Evolutionary conservation across 1,139 yeast species (phyloP), one percentile per base, ranked within the genome.

Genomic region (Zhuliangozyma parablackwelliae): DNA sequence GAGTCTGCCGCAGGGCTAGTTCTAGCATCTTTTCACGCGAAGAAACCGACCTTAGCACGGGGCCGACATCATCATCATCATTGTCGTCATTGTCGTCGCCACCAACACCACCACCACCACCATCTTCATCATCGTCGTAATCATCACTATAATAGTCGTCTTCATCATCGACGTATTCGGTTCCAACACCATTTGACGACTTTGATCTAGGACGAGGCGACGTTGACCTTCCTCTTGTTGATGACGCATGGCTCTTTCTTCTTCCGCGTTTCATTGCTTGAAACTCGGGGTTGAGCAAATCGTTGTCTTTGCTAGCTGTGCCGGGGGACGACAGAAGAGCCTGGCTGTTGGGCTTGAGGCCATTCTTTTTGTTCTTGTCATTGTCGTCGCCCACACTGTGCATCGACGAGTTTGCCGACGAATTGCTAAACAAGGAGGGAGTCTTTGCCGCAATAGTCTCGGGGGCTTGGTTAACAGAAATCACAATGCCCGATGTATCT

Each of bases 21-120:
- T 80, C 85, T 31, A 81, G 55, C 70, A 81, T 72, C 50, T 80
- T 78, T 35, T 78, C 85, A 37, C 85, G 59, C 6, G 69, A 56
- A 1, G 70, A 39, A 8, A 40, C 30, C 30, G 28, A 32, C 16
- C 16, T 16, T 16, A 16, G 16, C 11, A 29, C 54, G 7, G 42
- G 49, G 30, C 44, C 47, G 4, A 40, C 46, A 25, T 49, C 49
- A 11, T 43, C 50, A 24, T 38, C 29, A 4, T 25, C 23, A 4
- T 35, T 24, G 1, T 45, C 46, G 38, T 41, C 10, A 6, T 23
- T 5, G 6, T 23, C 5, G 10, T 23, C 24, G 24, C 5, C 24
- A 16, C 24, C 24, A 23, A 9, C 3, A 23, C 36, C 43, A 16
- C 41, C 47, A 16, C 20, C 24, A 28, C 5, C 49, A 13, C 42